Conservation (phyloP, 768 basidiomycete genomes). For the Serendipita indica region DNA sequence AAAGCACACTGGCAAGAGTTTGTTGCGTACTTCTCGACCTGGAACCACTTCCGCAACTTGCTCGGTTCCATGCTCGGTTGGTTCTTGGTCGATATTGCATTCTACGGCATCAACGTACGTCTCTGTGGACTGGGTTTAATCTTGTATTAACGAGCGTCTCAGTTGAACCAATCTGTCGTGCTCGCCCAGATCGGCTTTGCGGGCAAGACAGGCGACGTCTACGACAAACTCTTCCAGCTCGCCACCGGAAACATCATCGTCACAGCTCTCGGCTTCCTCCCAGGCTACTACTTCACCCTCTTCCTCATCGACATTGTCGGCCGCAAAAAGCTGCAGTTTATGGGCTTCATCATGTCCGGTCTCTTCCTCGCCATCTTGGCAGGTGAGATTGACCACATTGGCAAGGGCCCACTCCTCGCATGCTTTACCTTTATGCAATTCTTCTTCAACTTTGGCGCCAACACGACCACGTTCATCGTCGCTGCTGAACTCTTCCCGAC, state of each 20-base stretch:
- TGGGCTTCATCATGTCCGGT: constrained; percentile 57
- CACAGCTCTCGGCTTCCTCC: constrained; percentile 61
- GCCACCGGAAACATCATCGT: constrained; percentile 55
- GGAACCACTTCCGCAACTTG: constrained; percentile 51
- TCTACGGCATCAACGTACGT: constrained; percentile 54
- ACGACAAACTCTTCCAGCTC: constrained; percentile 53
- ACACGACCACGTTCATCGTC: constrained; percentile 40
- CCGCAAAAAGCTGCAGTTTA: constrained; percentile 59
- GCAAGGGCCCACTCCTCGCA: constrained; percentile 49
- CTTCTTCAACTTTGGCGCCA: constrained; percentile 75
- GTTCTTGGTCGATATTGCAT: constrained; percentile 69
- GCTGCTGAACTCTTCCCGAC: constrained; percentile 74
- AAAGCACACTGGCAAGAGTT: constrained; percentile 33
- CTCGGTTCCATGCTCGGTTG: constrained; percentile 54
- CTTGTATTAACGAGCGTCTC: not conserved
- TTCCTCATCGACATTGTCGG: constrained; percentile 59
- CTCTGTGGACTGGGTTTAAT: not conserved
- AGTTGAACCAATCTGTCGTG: constrained; percentile 39
- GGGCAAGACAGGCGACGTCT: constrained; percentile 39
- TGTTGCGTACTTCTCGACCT: constrained; percentile 51
- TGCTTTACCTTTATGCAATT: constrained; percentile 63
- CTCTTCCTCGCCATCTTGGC: constrained; percentile 59
- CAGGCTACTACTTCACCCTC: constrained; percentile 58
- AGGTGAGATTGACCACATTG: constrained; percentile 41
- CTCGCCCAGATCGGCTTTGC: constrained; percentile 57